Evolutionary conservation across 257 asterid genomes (phyloP).

Genomic region (Jaltomata sinuosa): DNA sequence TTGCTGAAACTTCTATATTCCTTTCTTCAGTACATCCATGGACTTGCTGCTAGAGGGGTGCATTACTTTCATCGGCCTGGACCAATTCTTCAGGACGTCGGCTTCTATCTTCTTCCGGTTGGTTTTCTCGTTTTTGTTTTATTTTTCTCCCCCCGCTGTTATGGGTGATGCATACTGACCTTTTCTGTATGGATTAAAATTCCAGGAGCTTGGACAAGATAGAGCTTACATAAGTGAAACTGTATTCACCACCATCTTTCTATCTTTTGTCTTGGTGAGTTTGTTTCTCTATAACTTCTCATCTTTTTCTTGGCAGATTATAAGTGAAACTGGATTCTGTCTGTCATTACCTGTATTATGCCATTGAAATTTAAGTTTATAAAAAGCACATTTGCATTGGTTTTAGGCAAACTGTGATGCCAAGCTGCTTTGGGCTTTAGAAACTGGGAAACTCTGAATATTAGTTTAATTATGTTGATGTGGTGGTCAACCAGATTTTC

Average conservation of each 20-base stretch:
- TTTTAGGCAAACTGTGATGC: background rate
- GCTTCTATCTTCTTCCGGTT: constrained; percentile 88
- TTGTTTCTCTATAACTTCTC: background rate
- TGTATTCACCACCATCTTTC: constrained; percentile 66
- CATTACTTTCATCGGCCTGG: constrained; percentile 77
- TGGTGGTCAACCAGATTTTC: background rate
- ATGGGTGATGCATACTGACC: background rate
- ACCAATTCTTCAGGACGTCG: constrained; percentile 57
- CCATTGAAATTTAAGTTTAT: background rate
- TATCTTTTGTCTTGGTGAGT: constrained; percentile 81
- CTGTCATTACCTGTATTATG: background rate
- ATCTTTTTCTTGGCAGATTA: background rate
- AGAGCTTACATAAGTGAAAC: constrained; percentile 85
- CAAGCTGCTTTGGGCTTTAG: background rate
- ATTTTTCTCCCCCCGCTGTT: background rate
- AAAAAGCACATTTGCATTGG: background rate
- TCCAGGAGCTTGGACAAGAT: constrained; percentile 86
- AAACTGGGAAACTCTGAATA: background rate
- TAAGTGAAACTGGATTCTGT: background rate
- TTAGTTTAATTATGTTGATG: background rate
- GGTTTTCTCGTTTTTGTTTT: background rate
- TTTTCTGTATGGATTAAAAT: constrained; percentile 10
- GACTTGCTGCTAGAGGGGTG: constrained; percentile 69
- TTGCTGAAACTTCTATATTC: background rate
- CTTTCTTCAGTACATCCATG: constrained; percentile 53